phyloP scores from a whole-genome alignment of 768 basidiomycete species.

The Boletus sp. region DNA sequence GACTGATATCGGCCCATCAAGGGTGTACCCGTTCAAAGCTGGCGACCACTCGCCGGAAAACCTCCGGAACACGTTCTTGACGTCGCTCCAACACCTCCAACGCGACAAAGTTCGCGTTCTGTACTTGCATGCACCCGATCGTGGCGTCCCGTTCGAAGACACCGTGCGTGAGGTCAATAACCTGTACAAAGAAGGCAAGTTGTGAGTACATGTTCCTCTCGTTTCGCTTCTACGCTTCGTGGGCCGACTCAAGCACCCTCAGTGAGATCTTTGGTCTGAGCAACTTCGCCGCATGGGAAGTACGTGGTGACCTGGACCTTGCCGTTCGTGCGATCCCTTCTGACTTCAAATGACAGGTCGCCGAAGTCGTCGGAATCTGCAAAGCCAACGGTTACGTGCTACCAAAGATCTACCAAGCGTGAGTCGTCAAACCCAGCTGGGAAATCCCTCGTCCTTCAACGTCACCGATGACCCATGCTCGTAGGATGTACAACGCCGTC shows the following conservation, averaged over 20 bases:
- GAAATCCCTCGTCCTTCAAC: not conserved
- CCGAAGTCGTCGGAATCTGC: slow-evolving; percentile 59
- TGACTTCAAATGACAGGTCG: slow-evolving; percentile 37
- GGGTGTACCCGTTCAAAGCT: slow-evolving; percentile 39
- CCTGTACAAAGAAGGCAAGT: slow-evolving; percentile 55
- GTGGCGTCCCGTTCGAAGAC: slow-evolving; percentile 53
- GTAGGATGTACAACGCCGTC: slow-evolving; percentile 48
- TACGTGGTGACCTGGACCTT: slow-evolving; percentile 11
- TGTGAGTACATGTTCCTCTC: slow-evolving; percentile 34
- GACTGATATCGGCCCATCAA: slow-evolving; percentile 15
- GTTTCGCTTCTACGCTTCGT: not conserved
- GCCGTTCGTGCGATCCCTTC: not conserved
- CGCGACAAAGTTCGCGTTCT: slow-evolving; percentile 47
- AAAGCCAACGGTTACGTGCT: slow-evolving; percentile 51
- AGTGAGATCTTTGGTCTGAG: slow-evolving; percentile 64
- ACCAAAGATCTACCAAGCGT: slow-evolving; percentile 58
- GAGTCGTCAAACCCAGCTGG: slow-evolving; percentile 15
- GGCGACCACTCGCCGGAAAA: slow-evolving; percentile 43
- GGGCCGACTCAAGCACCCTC: not conserved
- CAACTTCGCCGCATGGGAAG: slow-evolving; percentile 59
- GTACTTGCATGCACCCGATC: slow-evolving; percentile 63
- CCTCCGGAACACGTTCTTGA: slow-evolving; percentile 44
- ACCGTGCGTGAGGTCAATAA: slow-evolving; percentile 54
- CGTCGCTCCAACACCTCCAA: slow-evolving; percentile 45
- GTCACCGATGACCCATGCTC: not conserved